Conservation (phyloP, 2,329 filamentous ascomycete genomes). For the Chrysosporium queenslandicum region DNA sequence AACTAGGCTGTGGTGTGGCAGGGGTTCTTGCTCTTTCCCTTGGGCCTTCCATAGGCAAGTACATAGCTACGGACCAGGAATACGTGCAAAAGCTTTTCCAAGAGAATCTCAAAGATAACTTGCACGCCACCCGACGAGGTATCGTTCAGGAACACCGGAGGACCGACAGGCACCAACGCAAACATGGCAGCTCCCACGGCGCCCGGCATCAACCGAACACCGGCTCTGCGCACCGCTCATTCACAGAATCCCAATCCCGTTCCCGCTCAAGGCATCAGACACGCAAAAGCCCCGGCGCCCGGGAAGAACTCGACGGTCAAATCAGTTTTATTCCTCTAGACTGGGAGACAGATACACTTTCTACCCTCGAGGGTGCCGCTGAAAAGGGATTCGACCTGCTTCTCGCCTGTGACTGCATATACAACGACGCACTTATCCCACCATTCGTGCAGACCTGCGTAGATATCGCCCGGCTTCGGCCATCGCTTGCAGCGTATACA, state of each 20-base stretch:
- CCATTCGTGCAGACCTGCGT: conserved; percentile 75
- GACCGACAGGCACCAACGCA: not conserved
- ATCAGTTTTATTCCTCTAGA: conserved; percentile 58
- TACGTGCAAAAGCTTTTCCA: conserved; percentile 72
- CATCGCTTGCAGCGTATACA: conserved; percentile 12
- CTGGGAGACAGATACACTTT: conserved; percentile 58
- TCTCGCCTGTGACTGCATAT: conserved; percentile 86
- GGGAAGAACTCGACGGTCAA: conserved; percentile 21
- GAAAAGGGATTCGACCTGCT: conserved; percentile 56
- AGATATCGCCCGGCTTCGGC: conserved; percentile 58
- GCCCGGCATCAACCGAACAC: conserved; percentile 15
- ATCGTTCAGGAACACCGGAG: not conserved
- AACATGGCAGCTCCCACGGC: conserved; percentile 9
- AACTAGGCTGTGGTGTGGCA: conserved; percentile 82
- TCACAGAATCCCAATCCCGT: conserved; percentile 13
- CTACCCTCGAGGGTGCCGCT: conserved; percentile 24
- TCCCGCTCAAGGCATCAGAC: conserved; percentile 8
- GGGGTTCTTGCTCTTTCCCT: conserved; percentile 65
- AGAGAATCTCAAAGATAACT: conserved; percentile 55
- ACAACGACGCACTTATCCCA: conserved; percentile 75
- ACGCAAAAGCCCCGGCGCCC: not conserved
- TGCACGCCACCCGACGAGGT: not conserved
- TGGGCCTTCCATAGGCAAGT: conserved; percentile 50
- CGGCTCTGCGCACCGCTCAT: not conserved
- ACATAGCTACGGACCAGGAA: conserved; percentile 76